Evolutionary conservation across 2,329 filamentous ascomycete species (phyloP).

Genomic region (Pyricularia sp.): DNA sequence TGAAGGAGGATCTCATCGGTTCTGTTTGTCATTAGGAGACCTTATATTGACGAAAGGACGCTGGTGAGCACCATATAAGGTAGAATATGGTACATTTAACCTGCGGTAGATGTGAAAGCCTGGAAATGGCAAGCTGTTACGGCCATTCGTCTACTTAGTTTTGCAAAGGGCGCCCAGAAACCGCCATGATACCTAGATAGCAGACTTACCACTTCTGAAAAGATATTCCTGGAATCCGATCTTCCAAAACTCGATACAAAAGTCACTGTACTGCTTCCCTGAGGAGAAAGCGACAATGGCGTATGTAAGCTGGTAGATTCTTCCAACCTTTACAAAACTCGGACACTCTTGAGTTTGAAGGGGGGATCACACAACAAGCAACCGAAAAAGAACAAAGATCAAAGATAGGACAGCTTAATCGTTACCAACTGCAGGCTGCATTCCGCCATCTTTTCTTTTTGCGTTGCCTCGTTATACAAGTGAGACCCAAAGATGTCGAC

Average conservation of each 20-base stretch:
- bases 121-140: background rate
- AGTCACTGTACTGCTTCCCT: too few relatives aligned
- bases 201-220: background rate
- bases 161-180: background rate
- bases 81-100: too few relatives aligned
- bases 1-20: background rate
- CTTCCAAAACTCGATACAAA: background rate
- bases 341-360: background rate
- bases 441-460: background rate
- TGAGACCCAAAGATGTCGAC: background rate
- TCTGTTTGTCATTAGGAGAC: background rate
- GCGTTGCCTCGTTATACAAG: background rate
- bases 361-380: background rate
- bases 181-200: too few relatives aligned
- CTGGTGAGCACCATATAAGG: background rate
- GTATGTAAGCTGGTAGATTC: background rate
- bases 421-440: background rate
- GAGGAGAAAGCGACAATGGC: background rate
- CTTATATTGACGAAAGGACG: background rate
- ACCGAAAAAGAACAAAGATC: background rate
- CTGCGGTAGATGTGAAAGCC: background rate
- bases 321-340: background rate
- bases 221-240: background rate
- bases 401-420: background rate
- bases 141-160: background rate